Percentiles rank a stretch among this genome's conserved stretches.
These are phyloP conservation scores for Caryopteris hybrid DNA, from an alignment of 305 asterid genomes.

Conservation along the genomic window DNA sequence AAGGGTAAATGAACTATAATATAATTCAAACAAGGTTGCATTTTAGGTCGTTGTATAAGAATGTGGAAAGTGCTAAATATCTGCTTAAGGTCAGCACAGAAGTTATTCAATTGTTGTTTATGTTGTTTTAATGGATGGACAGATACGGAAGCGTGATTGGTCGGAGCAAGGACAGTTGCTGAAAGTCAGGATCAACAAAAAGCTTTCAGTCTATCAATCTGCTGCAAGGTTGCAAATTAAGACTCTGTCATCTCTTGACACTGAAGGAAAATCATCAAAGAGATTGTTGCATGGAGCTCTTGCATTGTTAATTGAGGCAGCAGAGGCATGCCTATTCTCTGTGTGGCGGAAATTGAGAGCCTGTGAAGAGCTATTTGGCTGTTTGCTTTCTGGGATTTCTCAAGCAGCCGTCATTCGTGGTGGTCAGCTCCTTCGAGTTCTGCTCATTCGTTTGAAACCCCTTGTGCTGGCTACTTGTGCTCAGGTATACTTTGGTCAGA, in stretches of 20 bases:
- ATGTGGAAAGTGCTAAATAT: constrained; percentile 12
- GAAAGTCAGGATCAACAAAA: constrained; percentile 76
- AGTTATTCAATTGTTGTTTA: constrained; percentile 15
- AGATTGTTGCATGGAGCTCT: constrained; percentile 87
- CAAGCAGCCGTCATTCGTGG: constrained; percentile 84
- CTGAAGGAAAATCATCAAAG: constrained; percentile 91
- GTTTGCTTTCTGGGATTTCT: constrained; percentile 87
- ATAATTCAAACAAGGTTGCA: neutral
- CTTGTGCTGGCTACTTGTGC: constrained; percentile 88
- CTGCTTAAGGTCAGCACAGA: constrained; percentile 7
- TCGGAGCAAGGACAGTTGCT: constrained; percentile 83
- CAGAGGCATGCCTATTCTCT: constrained; percentile 81
- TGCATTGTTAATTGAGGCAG: constrained; percentile 79
- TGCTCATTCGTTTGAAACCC: constrained; percentile 87
- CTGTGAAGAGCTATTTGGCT: constrained; percentile 89
- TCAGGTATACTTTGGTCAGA: constrained; percentile 51
- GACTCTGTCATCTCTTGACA: constrained; percentile 65
- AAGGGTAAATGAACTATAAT: constrained; percentile 45
- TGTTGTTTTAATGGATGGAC: constrained; percentile 31
- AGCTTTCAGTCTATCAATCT: constrained; percentile 86
- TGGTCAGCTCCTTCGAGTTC: constrained; percentile 90
- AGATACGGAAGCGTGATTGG: constrained; percentile 96
- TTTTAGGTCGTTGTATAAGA: constrained; percentile 5
- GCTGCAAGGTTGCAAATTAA: constrained; percentile 79
- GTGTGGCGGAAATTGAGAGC: constrained; percentile 92